Evolutionary conservation across 2,329 filamentous ascomycete genomes (phyloP).

Genomic region (Hypoxylon sp.): DNA sequence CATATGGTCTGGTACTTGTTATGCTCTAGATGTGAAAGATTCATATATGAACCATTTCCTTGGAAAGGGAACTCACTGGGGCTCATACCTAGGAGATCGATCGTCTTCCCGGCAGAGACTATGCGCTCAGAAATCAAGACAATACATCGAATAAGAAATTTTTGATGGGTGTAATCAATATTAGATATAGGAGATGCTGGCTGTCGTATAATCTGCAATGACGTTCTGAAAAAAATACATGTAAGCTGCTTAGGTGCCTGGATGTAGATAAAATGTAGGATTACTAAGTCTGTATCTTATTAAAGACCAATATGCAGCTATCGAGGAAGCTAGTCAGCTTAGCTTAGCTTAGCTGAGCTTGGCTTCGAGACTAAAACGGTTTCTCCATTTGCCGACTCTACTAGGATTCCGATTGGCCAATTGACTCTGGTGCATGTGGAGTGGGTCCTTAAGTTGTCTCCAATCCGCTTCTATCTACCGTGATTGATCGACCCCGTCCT

Average conservation of each 20-base stretch:
- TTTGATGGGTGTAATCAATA: too few species aligned
- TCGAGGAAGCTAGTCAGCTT: neutral
- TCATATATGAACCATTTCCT: neutral
- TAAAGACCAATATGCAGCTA: neutral
- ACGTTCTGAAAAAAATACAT: neutral
- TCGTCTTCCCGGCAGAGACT: neutral
- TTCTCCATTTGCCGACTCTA: conserved; percentile 5
- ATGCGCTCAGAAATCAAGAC: neutral
- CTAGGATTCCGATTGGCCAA: conserved; percentile 37
- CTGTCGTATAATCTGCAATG: neutral
- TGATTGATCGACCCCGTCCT: neutral
- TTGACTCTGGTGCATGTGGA: conserved; percentile 8
- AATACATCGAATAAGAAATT: neutral
- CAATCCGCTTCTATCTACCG: conserved; percentile 5
- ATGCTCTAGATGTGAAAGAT: neutral
- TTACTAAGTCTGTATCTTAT: neutral
- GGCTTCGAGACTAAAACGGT: conserved; percentile 2
- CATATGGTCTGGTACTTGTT: neutral
- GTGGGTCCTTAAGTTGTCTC: conserved; percentile 21
- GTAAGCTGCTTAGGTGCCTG: neutral
- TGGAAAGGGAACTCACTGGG: neutral
- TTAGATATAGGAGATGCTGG: neutral
- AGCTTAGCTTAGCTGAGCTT: neutral
- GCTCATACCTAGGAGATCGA: neutral
- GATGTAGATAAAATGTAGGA: neutral